Base-by-base conservation (phyloP, 257 asterid species). In the Mentha longifolia region DNA sequence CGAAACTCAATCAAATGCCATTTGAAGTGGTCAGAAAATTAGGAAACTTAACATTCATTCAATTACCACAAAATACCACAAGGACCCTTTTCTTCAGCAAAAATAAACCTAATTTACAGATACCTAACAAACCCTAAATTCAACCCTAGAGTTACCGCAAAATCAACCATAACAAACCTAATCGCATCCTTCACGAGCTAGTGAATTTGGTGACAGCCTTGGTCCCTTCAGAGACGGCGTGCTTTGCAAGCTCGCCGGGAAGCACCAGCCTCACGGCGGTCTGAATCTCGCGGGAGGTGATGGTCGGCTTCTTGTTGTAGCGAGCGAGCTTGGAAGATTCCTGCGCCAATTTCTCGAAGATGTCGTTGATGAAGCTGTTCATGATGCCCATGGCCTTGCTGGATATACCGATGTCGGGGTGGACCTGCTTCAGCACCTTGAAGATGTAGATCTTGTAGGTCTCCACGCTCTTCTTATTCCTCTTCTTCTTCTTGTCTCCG, bases 381-480 rank as follows among this genome's bases (percentile, higher is more conserved):
- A 88, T 86, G 43, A 88, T 88, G 0, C 95, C 95, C 92, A 88
- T 88, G 2, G 95, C 92, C 76, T 84, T 88, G 92, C 90, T 86
- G 20, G 95, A 88, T 47, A 88, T 88, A 0, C 95, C 92, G 42
- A 88, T 88, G 55, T 88, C 95, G 0, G 90, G 95, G 13, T 88
- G 95, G 5, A 88, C 95, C 79, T 88, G 92, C 47, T 88, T 88
- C 74, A 88, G 58, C 47, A 88, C 92, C 85, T 88, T 88, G 78
- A 88, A 88, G 75, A 88, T 88, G 81, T 88, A 88, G 82, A 88
- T 88, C 89, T 88, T 88, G 85, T 88, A 88, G 15, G 92, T 88
- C 72, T 86, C 95, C 0, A 56, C 74, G 67, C 80, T 86, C 78
- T 85, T 88, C 73, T 79, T 76, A 4, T 11, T 2, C 2, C 85